These are phyloP conservation scores for Fusarium protoensiforme DNA, from an alignment of 2,329 filamentous ascomycete species.

Conservation along the genomic window DNA sequence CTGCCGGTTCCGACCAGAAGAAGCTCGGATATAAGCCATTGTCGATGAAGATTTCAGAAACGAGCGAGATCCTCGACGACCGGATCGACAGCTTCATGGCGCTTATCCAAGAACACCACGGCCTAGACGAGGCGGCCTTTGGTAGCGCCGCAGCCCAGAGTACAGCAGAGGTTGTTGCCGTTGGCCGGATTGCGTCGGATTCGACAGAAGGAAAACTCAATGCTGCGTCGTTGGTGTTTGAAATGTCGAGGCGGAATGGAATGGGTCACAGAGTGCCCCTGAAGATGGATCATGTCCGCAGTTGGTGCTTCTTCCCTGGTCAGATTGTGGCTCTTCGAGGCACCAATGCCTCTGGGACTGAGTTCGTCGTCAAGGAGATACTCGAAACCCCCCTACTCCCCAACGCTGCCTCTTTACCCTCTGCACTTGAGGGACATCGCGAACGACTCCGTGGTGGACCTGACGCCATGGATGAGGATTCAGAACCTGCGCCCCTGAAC, in stretches of 20 bases:
- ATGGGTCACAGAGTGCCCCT: constrained; percentile 85
- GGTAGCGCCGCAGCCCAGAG: constrained; percentile 88
- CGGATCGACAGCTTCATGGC: constrained; percentile 89
- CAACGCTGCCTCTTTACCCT: constrained; percentile 75
- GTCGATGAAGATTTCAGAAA: constrained; percentile 93
- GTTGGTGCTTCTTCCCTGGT: constrained; percentile 91
- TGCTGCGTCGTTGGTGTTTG: constrained; percentile 83
- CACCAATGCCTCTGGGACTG: constrained; percentile 85
- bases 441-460: constrained; percentile 74
- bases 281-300: constrained; percentile 73
- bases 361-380: constrained; percentile 83
- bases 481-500: constrained; percentile 73
- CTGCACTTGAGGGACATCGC: constrained; percentile 74
- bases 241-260: constrained; percentile 86
- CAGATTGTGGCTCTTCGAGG: constrained; percentile 91
- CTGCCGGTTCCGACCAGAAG: constrained; percentile 86
- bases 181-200: constrained; percentile 92
- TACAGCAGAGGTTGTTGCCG: constrained; percentile 86
- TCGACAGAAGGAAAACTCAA: constrained; percentile 88
- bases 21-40: constrained; percentile 93
- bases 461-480: constrained; percentile 68
- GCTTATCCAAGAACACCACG: constrained; percentile 79
- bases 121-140: constrained; percentile 82
- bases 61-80: constrained; percentile 93
- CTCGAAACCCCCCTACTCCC: constrained; percentile 80